Evolutionary conservation across 1,139 yeast species (phyloP).

Genomic region (Zygoascus meyerae): DNA sequence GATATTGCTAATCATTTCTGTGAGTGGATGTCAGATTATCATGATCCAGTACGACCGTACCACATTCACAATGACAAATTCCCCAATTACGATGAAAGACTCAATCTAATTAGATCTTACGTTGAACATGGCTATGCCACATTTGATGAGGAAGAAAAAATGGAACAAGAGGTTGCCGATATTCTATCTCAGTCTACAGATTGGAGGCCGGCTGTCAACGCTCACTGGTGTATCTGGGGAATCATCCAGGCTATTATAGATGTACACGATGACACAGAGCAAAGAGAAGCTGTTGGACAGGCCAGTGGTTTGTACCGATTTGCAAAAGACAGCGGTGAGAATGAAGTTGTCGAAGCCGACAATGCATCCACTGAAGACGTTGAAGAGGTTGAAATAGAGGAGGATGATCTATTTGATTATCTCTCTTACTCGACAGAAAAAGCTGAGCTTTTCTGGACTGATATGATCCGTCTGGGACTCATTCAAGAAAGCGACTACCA

Average conservation of each 20-base stretch:
- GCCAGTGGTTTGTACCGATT: constrained; percentile 29
- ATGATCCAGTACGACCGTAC: constrained; percentile 57
- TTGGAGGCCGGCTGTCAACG: constrained; percentile 79
- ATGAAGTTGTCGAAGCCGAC: background rate
- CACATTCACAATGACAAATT: constrained; percentile 50
- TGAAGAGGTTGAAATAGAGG: constrained; percentile 33
- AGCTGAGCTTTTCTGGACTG: constrained; percentile 67
- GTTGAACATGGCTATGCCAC: constrained; percentile 41
- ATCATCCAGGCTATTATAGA: constrained; percentile 53
- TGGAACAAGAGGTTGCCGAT: constrained; percentile 51
- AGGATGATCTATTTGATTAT: constrained; percentile 76
- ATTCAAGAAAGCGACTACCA: constrained; percentile 28
- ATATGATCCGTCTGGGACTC: constrained; percentile 58
- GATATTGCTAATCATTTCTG: constrained; percentile 85
- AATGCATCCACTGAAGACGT: constrained; percentile 27
- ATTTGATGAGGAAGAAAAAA: constrained; percentile 32
- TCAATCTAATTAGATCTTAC: constrained; percentile 69
- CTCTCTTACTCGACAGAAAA: constrained; percentile 71
- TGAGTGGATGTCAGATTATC: constrained; percentile 97
- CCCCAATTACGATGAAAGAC: constrained; percentile 63
- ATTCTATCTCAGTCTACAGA: constrained; percentile 58
- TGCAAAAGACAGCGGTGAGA: constrained; percentile 19
- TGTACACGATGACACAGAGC: constrained; percentile 21
- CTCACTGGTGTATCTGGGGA: constrained; percentile 92
- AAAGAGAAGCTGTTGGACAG: constrained; percentile 24